Base-by-base conservation (phyloP, 805 yeast species). In the Ascoidea rubescens region DNA sequence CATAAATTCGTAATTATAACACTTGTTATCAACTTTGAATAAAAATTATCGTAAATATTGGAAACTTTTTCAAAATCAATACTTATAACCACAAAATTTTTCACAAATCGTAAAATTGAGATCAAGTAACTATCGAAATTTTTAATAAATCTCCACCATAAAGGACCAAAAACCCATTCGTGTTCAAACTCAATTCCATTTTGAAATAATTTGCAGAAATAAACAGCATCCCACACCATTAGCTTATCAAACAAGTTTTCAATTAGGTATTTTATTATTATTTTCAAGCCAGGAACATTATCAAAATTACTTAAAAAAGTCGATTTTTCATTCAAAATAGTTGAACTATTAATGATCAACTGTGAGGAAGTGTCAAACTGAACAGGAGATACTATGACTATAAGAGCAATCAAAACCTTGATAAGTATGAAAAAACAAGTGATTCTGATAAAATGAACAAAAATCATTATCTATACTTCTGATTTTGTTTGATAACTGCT, bases 171-270 rank as follows among this genome's bases (percentile, higher is more conserved):
- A 4, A 95, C 97, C 73, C 79, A 85, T 66, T 89, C 95, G 64
- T 91, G 96, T 65, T 91, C 98, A 65, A 72, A 90, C n/a, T 67
- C 63, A 14, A 67, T 64, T 0, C 74, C 79, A 14, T 74, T 64
- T 7, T 65, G 62, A 42, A 85, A 78, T 52, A 82, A 63, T 48
- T 80, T 78, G 14, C 76, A 64, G 60, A 85, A 89, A 64, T 82
- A 89, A 0, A 89, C 93, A 1, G 82, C 73, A 64, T 91, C 99
- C 98, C 98, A 91, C 4, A 81, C 73, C 31, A 86, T 67, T 4
- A 87, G 69, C 52, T 76, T 79, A 51, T 75, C 71, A 50, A 79
- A 60, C 1, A 79, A 48, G n/a, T 59, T 47, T 32, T 56, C 48
- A 7, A 55, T 17, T 5, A 59, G 44, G 7, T 49, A 12, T 7